A percentile compares a stretch with the other conserved stretches of the same genome.
Evolutionary conservation across 768 basidiomycete genomes (phyloP).

Genomic region (Kwoniella sp.): DNA sequence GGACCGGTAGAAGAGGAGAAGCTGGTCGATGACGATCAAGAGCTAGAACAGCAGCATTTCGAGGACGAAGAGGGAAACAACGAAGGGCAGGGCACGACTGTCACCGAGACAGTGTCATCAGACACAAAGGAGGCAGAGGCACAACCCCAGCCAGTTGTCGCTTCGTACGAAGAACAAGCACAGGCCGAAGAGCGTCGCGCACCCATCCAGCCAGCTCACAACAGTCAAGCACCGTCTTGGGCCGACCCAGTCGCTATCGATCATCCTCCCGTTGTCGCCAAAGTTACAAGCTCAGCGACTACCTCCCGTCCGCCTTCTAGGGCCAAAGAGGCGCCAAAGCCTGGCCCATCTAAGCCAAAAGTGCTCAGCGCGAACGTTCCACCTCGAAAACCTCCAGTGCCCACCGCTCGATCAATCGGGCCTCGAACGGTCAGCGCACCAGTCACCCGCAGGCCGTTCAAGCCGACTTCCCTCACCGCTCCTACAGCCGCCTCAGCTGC

Average conservation of each 20-base stretch:
- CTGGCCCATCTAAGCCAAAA: slow-evolving; percentile 6
- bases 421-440: slow-evolving; percentile 19
- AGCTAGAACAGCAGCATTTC: neutral
- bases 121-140: neutral
- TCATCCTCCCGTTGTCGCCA: neutral
- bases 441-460: slow-evolving; percentile 30
- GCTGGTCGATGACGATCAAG: neutral
- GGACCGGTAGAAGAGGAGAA: neutral
- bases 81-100: neutral
- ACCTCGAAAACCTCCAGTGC: slow-evolving; percentile 23
- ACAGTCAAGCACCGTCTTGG: neutral
- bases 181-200: neutral
- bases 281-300: neutral
- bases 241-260: neutral
- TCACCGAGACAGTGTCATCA: neutral
- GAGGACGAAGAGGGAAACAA: slow-evolving; percentile 4
- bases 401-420: slow-evolving; percentile 13
- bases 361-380: neutral
- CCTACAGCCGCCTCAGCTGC: slow-evolving; percentile 18
- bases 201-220: neutral
- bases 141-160: neutral
- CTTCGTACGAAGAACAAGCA: neutral
- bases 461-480: slow-evolving; percentile 29
- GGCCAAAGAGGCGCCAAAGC: slow-evolving; percentile 1
- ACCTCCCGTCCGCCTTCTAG: neutral